Base-by-base conservation (phyloP, 129 eudicot genomes). In the Saussurea involucrata region DNA sequence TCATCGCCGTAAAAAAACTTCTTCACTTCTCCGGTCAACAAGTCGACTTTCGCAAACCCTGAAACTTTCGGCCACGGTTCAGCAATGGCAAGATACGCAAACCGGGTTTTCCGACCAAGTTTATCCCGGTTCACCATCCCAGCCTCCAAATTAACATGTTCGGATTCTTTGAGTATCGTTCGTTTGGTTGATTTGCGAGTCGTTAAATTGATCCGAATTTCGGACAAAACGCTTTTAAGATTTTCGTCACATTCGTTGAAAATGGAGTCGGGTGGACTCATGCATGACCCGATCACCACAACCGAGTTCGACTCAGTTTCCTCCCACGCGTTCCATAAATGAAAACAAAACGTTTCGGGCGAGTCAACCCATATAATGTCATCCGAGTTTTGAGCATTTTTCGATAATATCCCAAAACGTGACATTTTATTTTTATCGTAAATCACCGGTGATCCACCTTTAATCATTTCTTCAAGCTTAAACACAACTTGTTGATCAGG, bases 41-140 rank as follows among this genome's bases (percentile, higher is more conserved):
- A 74, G 73, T 87, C 87, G 1, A 87, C 87, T 58, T 87, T 87
- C 0, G 92, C 92, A 49, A 87, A 87, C 1, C 92, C 92, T 0
- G 92, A 87, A 4, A 87, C 92, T 40, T 87, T 85, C 2, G 92
- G 92, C 92, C 92, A 87, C 1, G 92, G 92, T 57, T 87, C 92
- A 1, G 92, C 92, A 37, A 87, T 85, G n/a, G 92, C 92, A 3
- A 87, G 76, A 55, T 87, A 87, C 0, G 92, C 89, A 60, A 72
- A 87, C 64, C 21, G 76, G 0, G 92, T 85, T 78, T 82, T 87
- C 1, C 92, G 82, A 2, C 92, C 89, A 0, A 87, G 82, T 18
- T 61, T 76, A 40, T 82, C 78, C 2, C 83, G 85, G 68, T 85
- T 87, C 58, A 87, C 92, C 92, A 87, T 87, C n/a, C 92, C 92